These are phyloP conservation scores for Panellus pusillus DNA, from an alignment of 768 basidiomycete genomes.

Conservation along the genomic window DNA sequence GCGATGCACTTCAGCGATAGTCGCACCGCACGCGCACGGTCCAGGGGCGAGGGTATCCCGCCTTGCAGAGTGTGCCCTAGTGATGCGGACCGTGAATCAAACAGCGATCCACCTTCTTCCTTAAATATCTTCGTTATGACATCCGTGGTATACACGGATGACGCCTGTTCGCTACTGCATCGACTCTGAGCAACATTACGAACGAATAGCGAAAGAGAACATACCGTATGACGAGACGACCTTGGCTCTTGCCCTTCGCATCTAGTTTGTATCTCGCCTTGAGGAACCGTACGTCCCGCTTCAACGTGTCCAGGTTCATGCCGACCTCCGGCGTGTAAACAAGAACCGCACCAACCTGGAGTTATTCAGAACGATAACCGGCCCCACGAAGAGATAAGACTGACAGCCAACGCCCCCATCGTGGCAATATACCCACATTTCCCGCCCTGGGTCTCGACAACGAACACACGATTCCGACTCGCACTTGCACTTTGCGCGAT, in stretches of 20 bases:
- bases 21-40: conserved; percentile 88
- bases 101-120: conserved; percentile 89
- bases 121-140: conserved; percentile 92
- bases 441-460: conserved; percentile 97
- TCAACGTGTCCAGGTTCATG: conserved; percentile 78
- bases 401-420: conserved; percentile 91
- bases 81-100: conserved; percentile 94
- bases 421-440: conserved; percentile 95
- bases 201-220: conserved; percentile 24
- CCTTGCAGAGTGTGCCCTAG: conserved; percentile 97
- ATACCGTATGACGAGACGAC: conserved; percentile 88
- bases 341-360: conserved; percentile 70
- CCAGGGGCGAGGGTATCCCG: conserved; percentile 91
- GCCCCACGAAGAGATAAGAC: conserved; percentile 30
- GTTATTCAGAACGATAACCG: not conserved
- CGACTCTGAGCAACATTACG: not conserved
- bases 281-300: conserved; percentile 85
- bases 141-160: conserved; percentile 86
- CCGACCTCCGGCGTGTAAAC: conserved; percentile 95
- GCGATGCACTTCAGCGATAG: conserved; percentile 91
- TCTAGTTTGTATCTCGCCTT: conserved; percentile 84
- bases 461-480: conserved; percentile 93
- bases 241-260: conserved; percentile 86
- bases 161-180: conserved; percentile 80
- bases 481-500: conserved; percentile 99